Evolutionary conservation across 2,329 filamentous ascomycete genomes (phyloP).

Genomic region (Botrytis deweyae): DNA sequence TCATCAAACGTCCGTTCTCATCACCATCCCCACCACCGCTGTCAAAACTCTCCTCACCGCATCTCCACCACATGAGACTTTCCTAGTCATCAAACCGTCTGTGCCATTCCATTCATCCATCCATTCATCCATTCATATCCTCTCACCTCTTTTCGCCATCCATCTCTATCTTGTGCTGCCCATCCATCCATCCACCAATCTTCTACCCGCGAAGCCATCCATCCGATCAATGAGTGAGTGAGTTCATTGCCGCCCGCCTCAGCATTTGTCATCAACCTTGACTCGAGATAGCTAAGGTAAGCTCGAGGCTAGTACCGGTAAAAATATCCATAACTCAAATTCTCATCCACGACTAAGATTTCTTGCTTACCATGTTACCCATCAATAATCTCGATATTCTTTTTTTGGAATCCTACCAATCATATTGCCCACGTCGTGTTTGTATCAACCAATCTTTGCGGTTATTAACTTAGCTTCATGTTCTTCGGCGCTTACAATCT

Average conservation of each 20-base stretch:
- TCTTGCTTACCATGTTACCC: neutral
- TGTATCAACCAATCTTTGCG: no score
- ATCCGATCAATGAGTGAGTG: neutral
- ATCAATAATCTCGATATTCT: neutral
- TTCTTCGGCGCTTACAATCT: no score
- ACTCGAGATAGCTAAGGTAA: neutral
- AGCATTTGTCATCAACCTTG: neutral
- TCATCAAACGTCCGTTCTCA: slow-evolving; percentile 9
- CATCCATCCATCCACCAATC: neutral
- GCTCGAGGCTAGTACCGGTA: no score
- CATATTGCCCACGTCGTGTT: neutral
- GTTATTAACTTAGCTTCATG: no score
- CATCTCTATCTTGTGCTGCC: neutral
- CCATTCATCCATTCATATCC: neutral
- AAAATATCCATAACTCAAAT: neutral
- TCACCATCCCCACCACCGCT: neutral
- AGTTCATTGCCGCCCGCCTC: neutral
- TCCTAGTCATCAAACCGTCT: neutral
- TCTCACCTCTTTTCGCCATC: neutral
- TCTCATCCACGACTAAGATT: neutral
- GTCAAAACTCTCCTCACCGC: slow-evolving; percentile 7
- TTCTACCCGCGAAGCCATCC: slow-evolving; percentile 2
- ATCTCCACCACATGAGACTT: neutral
- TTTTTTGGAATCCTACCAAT: neutral
- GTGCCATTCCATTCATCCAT: neutral